phyloP scores from a whole-genome alignment of 2,329 filamentous ascomycete genomes.

The Metarhizium humberi region DNA sequence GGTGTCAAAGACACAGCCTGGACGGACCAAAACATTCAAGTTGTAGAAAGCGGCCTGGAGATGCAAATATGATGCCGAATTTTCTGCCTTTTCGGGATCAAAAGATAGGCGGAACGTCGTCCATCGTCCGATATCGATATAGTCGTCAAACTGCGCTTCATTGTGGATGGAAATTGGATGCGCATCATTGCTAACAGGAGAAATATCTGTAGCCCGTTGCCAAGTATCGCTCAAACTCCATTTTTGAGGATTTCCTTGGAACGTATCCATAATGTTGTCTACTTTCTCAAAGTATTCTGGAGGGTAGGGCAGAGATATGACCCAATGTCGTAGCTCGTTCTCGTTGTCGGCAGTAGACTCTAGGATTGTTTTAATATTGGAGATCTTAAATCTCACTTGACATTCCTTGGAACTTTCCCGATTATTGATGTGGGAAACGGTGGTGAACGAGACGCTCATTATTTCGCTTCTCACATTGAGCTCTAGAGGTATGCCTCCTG shows the following conservation, averaged over 20 bases:
- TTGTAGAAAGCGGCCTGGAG: constrained; percentile 53
- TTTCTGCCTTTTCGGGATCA: constrained; percentile 21
- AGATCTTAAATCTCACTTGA: constrained; percentile 34
- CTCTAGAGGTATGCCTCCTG: constrained; percentile 16
- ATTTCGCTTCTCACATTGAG: constrained; percentile 19
- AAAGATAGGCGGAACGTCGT: constrained; percentile 39
- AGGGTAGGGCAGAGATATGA: constrained; percentile 40
- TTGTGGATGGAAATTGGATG: constrained; percentile 30
- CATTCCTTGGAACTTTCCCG: constrained; percentile 19
- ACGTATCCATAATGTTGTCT: constrained; percentile 21
- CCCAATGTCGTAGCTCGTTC: constrained; percentile 24
- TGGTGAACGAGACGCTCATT: constrained; percentile 22
- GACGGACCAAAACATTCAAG: constrained; percentile 56
- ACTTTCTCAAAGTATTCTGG: constrained; percentile 36
- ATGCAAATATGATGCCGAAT: constrained; percentile 9
- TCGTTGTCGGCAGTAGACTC: constrained; percentile 15
- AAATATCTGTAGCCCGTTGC: constrained; percentile 39
- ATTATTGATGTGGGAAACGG: constrained; percentile 8
- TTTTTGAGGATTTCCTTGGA: constrained; percentile 17
- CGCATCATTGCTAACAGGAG: constrained; percentile 21
- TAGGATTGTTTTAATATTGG: constrained; percentile 35
- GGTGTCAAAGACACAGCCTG: constrained; percentile 31
- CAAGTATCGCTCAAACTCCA: constrained; percentile 37
- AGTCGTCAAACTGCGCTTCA: constrained; percentile 21
- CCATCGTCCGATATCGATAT: constrained; percentile 48